Conservation (phyloP, 2,329 filamentous ascomycete species). For the Seiridium cupressi region DNA sequence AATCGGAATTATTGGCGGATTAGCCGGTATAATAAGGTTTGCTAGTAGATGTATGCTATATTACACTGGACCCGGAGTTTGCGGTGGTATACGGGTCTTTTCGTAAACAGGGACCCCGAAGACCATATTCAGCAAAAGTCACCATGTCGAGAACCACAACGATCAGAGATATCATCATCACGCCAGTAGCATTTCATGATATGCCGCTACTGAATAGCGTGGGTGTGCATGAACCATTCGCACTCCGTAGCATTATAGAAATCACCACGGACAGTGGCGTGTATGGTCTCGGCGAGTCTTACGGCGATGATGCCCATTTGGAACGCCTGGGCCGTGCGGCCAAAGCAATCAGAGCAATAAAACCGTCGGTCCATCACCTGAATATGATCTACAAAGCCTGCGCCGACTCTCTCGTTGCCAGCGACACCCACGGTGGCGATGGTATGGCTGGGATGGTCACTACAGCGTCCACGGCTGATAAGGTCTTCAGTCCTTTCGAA, state of each 20-base stretch:
- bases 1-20: not conserved
- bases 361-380: slow-evolving; percentile 22
- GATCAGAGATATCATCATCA: slow-evolving; percentile 39
- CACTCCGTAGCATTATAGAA: slow-evolving; percentile 40
- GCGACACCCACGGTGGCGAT: slow-evolving; percentile 22
- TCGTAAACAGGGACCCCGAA: too few relatives aligned
- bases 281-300: slow-evolving; percentile 39
- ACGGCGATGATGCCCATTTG: slow-evolving; percentile 36
- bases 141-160: slow-evolving; percentile 22
- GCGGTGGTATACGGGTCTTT: too few relatives aligned
- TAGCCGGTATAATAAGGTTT: too few relatives aligned
- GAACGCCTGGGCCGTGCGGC: slow-evolving; percentile 30
- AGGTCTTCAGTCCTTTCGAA: slow-evolving; percentile 40
- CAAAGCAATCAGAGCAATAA: slow-evolving; percentile 24
- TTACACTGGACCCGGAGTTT: too few relatives aligned
- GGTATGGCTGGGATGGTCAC: slow-evolving; percentile 37
- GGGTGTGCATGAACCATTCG: slow-evolving; percentile 41
- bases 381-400: slow-evolving; percentile 24
- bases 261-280: slow-evolving; percentile 27
- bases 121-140: not conserved
- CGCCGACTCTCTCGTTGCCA: slow-evolving; percentile 14
- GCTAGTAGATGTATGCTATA: too few relatives aligned
- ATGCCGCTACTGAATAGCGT: slow-evolving; percentile 43
- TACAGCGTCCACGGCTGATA: slow-evolving; percentile 36
- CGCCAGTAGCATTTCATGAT: slow-evolving; percentile 41